Base-by-base conservation (phyloP, 176 grass and related monocot species). In the Cenchrus purpureus region DNA sequence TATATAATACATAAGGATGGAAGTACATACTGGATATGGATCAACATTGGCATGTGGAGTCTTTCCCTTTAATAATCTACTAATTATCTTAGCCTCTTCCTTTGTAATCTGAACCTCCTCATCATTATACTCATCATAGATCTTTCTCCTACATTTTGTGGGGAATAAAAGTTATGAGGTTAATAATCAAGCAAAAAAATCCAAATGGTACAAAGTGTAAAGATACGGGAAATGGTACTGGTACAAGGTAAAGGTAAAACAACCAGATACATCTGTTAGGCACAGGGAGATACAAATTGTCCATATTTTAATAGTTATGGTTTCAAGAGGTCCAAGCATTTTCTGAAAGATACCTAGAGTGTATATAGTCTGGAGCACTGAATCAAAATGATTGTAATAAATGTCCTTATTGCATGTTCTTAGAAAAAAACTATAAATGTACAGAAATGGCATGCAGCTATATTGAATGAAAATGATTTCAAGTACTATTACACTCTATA, bases 121-220 rank as follows among this genome's bases (percentile, higher is more conserved):
- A 50, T 50, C 48, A 50, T 50, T 50, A 50, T 50, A 50, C 48
- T 50, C 48, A 50, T 50, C 48, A 50, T 50, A 84, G 59, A 98
- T 70, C 74, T 89, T 95, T 82, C 81, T 86, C 93, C 93, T 98
- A 87, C 53, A 89, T 29, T 87, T 55, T 44, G 43, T 14, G 48
- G 50, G 6, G 29, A 46, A 29, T 10, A 20, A 83, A 73, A 74
- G 7, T 70, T 53, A 55, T 48, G 12, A 6, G 14, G 65, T 68
- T 54, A 79, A 61, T 42, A 79, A 81, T 68, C 61, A 57, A 73
- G 20, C 31, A 86, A 74, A 66, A 60, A 71, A 83, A 16, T 28
- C 50, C 13, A 63, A n/a, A 79, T 48, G n/a, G 57, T 29, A 29
- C 12, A 46, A 62, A 20, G 76, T 52, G 13, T 32, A 50, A 87